These are phyloP conservation scores for Stylosanthes scabra DNA, from an alignment of 331 rosid genomes.

Conservation along the genomic window DNA sequence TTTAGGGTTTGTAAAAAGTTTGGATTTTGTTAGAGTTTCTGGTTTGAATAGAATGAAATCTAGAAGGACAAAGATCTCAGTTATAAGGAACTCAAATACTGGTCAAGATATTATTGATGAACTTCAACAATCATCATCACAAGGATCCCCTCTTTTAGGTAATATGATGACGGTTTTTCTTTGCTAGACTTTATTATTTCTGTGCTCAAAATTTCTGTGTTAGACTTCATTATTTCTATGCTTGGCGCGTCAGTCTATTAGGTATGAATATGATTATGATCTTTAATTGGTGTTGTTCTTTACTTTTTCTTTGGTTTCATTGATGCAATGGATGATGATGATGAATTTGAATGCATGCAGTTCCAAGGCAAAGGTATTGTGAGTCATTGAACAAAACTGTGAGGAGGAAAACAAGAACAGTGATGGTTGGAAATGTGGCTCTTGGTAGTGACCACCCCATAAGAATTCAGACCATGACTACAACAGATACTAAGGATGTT, in stretches of 20 bases:
- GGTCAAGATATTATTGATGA: conserved; percentile 73
- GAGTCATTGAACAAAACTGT: conserved; percentile 83
- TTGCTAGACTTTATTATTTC: no score
- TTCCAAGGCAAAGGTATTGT: conserved; percentile 93
- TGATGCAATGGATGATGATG: conserved; percentile 20
- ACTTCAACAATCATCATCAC: conserved; percentile 82
- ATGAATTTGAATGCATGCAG: conserved; percentile 53
- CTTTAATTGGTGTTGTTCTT: neutral
- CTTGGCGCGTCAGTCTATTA: no score
- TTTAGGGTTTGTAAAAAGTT: conserved; percentile 68
- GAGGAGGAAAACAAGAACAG: conserved; percentile 92
- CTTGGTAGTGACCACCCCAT: conserved; percentile 96
- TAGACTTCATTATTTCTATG: no score
- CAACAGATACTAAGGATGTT: conserved; percentile 93
- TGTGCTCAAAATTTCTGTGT: no score
- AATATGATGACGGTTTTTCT: neutral
- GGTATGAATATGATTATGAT: no score
- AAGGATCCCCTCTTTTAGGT: conserved; percentile 91
- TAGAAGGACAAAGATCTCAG: conserved; percentile 60
- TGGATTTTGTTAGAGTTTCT: conserved; percentile 76
- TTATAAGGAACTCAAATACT: conserved; percentile 76
- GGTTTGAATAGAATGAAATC: conserved; percentile 64
- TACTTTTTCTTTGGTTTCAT: conserved; percentile 17
- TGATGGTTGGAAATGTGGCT: conserved; percentile 93
- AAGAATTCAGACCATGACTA: conserved; percentile 99